Evolutionary conservation across 495 filamentous ascomycete genomes (phyloP), one percentile per base, ranked within the genome.

Genomic region (Lasiosphaeris hirsuta): DNA sequence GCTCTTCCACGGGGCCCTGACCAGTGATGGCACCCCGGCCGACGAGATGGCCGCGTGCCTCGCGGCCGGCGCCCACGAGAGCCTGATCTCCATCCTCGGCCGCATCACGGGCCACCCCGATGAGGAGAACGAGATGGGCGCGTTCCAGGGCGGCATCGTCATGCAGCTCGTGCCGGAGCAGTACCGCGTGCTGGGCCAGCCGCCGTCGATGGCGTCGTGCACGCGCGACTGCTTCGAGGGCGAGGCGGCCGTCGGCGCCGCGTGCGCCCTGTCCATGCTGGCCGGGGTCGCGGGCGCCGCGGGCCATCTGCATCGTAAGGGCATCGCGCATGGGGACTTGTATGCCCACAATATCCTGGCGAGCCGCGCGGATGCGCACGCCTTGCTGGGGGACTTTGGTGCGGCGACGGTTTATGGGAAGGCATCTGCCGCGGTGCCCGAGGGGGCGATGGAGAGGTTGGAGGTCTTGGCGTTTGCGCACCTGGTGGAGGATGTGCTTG

Each of bases 381-480:
- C 72, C 8, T 53, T 80, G 19, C 61, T 78, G 1, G 73, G 71
- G 7, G 72, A 73, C 35, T 77, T 78, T 49, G 72, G 72, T 3
- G 78, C 75, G 4, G 76, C 75, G 8, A 77, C 75, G 1, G 64
- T 78, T n/a, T 78, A 77, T 50, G 62, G 60, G n/a, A 19, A 51
- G 6, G 53, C 54, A 33, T 64, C 54, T 9, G 41, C 47, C 7
- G 45, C 50, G 38, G 51, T 41, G 0, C 43, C 38, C 3, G 57
- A 48, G 15, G 38, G 35, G n/a, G 54, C 35, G 33, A 37, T 78
- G 3, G 74, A 80, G 61, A 70, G 54, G 60, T 51, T 78, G 33
- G 75, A 79, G 53, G 73, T 78, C 13, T 62, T 75, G 52, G 76
- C 76, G 10, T 80, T 78, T 59, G 75, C 66, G 14, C 63, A 74